Conservation (phyloP, 805 yeast genomes). For the Candida anglica region DNA sequence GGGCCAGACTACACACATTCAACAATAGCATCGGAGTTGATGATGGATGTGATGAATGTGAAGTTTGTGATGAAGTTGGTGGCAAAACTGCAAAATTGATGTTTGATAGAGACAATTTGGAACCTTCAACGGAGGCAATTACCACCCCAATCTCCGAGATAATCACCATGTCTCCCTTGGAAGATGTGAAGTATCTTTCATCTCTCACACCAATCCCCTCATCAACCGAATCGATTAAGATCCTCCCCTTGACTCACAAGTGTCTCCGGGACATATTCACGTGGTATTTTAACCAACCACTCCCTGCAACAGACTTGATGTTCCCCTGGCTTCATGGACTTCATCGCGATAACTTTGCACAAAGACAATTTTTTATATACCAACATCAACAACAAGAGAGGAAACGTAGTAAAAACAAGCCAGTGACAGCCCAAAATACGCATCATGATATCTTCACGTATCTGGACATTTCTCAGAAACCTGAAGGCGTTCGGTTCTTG, state of each 20-base stretch:
- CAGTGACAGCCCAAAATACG: neutral
- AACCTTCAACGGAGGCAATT: neutral
- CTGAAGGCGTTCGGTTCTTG: slow-evolving; percentile 30
- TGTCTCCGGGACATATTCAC: slow-evolving; percentile 16
- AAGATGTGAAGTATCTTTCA: slow-evolving; percentile 10
- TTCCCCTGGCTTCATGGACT: slow-evolving; percentile 93
- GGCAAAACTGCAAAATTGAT: slow-evolving; percentile 36
- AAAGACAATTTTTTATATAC: slow-evolving; percentile 40
- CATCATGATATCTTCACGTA: neutral
- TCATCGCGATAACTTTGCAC: slow-evolving; percentile 52
- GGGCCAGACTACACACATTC: slow-evolving; percentile 34
- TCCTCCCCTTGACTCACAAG: slow-evolving; percentile 1
- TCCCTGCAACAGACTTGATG: slow-evolving; percentile 63
- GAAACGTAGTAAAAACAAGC: no score
- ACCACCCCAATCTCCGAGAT: neutral
- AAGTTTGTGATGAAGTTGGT: slow-evolving; percentile 32
- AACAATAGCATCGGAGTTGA: slow-evolving; percentile 13
- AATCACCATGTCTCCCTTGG: slow-evolving; percentile 17
- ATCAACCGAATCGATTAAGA: neutral
- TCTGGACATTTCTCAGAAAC: slow-evolving; percentile 12
- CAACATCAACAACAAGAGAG: slow-evolving; percentile 20
- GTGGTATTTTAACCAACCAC: slow-evolving; percentile 35
- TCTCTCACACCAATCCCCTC: slow-evolving; percentile 2
- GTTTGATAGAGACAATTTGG: neutral
- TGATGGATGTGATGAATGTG: slow-evolving; percentile 16